phyloP scores from a whole-genome alignment of 257 asterid species.

The Ajuga chamaepitys region DNA sequence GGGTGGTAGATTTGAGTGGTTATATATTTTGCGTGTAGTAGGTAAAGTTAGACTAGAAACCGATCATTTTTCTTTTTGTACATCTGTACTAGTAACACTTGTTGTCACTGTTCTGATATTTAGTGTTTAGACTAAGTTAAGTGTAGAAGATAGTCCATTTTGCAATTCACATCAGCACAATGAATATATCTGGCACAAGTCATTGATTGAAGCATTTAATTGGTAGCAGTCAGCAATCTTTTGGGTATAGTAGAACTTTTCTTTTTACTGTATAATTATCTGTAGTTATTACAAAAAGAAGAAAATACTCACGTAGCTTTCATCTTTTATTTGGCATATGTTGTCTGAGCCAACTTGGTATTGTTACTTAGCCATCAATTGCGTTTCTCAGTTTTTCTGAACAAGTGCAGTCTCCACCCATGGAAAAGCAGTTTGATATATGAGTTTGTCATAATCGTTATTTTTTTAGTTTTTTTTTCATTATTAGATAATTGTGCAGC shows the following conservation, averaged over 20 bases:
- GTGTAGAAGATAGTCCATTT: background rate
- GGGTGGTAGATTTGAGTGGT: background rate
- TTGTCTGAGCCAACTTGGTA: background rate
- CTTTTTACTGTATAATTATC: background rate
- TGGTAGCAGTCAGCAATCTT: background rate
- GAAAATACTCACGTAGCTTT: background rate
- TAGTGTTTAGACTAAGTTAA: background rate
- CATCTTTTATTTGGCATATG: background rate
- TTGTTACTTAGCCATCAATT: constrained; percentile 5
- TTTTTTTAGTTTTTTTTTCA: background rate
- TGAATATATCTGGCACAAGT: background rate
- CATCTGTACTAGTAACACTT: background rate
- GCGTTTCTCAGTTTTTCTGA: background rate
- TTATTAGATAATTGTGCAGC: constrained; percentile 31
- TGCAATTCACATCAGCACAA: background rate
- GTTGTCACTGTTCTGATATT: background rate
- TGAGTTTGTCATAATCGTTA: background rate
- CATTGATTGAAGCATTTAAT: background rate
- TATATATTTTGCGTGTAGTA: background rate
- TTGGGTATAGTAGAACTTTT: background rate
- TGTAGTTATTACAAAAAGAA: background rate
- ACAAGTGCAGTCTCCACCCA: constrained; percentile 1
- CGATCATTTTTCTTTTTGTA: background rate
- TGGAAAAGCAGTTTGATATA: constrained; percentile 6
- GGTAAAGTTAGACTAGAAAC: constrained; percentile 9